Conservation (phyloP, 495 filamentous ascomycete species). For the Haplographium delicatum region DNA sequence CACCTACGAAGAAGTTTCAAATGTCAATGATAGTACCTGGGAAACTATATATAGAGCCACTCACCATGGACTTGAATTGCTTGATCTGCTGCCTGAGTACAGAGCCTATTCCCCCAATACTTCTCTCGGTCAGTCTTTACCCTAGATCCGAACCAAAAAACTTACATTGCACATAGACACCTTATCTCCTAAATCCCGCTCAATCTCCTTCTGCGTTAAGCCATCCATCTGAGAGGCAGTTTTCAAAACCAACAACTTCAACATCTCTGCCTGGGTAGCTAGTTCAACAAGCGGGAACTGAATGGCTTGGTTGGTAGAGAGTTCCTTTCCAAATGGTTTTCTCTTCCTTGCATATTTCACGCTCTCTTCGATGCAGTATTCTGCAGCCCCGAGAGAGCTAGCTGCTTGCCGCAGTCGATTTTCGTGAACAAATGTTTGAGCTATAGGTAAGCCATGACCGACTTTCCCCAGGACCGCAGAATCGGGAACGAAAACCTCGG, state of each 20-base stretch:
- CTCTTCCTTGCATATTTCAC: conserved; percentile 46
- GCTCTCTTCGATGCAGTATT: conserved; percentile 49
- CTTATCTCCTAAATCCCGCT: conserved; percentile 47
- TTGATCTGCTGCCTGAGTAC: conserved; percentile 52
- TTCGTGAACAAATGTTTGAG: conserved; percentile 59
- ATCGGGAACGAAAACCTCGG: conserved; percentile 42
- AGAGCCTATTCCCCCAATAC: conserved; percentile 56
- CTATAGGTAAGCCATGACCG: conserved; percentile 46
- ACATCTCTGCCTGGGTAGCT: conserved; percentile 53
- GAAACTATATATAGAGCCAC: not conserved
- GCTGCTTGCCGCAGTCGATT: conserved; percentile 58
- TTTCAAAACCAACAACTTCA: conserved; percentile 52
- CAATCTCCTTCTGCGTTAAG: conserved; percentile 44
- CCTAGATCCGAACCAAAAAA: not conserved
- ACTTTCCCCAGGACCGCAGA: conserved; percentile 42
- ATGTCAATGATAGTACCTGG: too few relatives aligned
- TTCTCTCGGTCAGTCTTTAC: not conserved
- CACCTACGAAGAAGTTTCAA: too few relatives aligned
- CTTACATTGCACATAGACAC: conserved; percentile 54
- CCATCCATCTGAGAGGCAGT: conserved; percentile 55
- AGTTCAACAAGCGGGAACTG: conserved; percentile 58
- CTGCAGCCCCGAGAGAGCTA: conserved; percentile 50
- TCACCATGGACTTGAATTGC: conserved; percentile 43
- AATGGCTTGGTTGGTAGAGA: conserved; percentile 54
- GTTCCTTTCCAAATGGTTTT: conserved; percentile 48